A percentile compares a stretch with the other conserved stretches of the same genome.
Conservation (phyloP, 1,139 yeast species). For the Blastobotrys malaysiensis region DNA sequence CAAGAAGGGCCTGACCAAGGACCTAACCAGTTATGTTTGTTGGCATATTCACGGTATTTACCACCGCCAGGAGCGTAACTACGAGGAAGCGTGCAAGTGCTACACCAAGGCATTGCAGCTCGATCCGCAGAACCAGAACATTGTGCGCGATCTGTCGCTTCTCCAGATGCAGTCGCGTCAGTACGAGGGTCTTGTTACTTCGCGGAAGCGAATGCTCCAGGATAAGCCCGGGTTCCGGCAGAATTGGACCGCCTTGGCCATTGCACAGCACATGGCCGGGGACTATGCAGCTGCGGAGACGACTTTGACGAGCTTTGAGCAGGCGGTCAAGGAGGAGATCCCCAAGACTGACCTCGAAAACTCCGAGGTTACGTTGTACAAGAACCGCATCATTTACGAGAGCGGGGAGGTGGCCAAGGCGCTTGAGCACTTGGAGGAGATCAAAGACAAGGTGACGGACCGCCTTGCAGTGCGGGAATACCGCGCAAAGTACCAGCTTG, state of each 20-base stretch:
- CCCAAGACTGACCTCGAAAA: conserved; percentile 51
- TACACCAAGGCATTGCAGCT: conserved; percentile 71
- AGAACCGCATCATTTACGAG: conserved; percentile 59
- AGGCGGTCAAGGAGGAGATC: conserved; percentile 47
- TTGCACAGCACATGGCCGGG: conserved; percentile 73
- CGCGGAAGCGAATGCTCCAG: conserved; percentile 67
- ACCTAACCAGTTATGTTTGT: conserved; percentile 55
- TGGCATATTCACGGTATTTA: conserved; percentile 86
- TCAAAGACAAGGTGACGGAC: conserved; percentile 55
- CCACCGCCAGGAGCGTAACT: conserved; percentile 64
- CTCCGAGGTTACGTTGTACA: conserved; percentile 73
- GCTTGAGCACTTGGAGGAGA: conserved; percentile 50
- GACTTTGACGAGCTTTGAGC: conserved; percentile 70
- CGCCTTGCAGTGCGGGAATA: conserved; percentile 58
- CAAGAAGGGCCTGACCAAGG: conserved; percentile 54
- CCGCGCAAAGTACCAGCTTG: conserved; percentile 54
- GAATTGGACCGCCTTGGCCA: conserved; percentile 86
- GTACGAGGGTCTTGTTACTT: conserved; percentile 52
- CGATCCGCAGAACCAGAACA: conserved; percentile 74
- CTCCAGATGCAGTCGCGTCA: conserved; percentile 79
- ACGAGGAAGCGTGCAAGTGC: conserved; percentile 74
- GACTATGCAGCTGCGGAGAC: conserved; percentile 65
- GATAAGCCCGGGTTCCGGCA: conserved; percentile 80
- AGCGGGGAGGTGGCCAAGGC: conserved; percentile 63
- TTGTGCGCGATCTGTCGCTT: conserved; percentile 75